A percentile compares a stretch with the other conserved stretches of the same genome.
phyloP scores from a whole-genome alignment of 805 yeast species.

The Monosporozyma unispora region DNA sequence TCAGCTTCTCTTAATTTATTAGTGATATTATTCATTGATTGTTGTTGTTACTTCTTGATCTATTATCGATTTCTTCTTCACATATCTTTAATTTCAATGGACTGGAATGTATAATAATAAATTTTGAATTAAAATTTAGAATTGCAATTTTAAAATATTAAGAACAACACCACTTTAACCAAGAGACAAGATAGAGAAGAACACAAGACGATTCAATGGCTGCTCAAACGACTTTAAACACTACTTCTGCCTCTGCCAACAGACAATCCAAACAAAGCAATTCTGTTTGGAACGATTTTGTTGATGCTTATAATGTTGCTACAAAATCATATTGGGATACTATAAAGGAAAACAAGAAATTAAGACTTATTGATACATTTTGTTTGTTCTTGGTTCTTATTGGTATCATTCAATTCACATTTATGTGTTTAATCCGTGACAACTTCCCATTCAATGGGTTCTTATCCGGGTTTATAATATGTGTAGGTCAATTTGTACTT shows the following conservation, averaged over 20 bases:
- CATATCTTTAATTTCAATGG: no score
- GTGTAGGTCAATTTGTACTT: slow-evolving; percentile 93
- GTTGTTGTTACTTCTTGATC: not conserved
- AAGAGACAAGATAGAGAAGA: not conserved
- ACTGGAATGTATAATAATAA: no score
- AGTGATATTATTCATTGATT: not conserved
- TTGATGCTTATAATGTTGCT: slow-evolving; percentile 21
- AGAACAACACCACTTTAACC: not conserved
- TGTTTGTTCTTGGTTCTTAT: slow-evolving; percentile 62
- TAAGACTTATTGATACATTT: slow-evolving; percentile 69
- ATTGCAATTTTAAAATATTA: not conserved
- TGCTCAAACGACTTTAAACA: not conserved
- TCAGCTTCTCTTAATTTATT: not conserved
- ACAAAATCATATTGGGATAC: slow-evolving; percentile 18
- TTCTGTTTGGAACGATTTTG: slow-evolving; percentile 16
- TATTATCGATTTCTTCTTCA: no score
- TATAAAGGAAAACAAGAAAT: slow-evolving; percentile 33
- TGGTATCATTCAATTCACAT: slow-evolving; percentile 72
- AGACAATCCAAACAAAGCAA: not conserved
- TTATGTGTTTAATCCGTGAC: slow-evolving; percentile 63
- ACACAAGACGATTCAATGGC: not conserved
- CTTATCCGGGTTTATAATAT: slow-evolving; percentile 80
- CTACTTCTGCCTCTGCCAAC: not conserved
- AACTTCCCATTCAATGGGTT: slow-evolving; percentile 96
- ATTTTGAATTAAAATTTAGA: not conserved